Evolutionary conservation across 1,284 basidiomycete genomes (phyloP), one percentile per base, ranked within the genome.

Genomic region (Mycena sp.): DNA sequence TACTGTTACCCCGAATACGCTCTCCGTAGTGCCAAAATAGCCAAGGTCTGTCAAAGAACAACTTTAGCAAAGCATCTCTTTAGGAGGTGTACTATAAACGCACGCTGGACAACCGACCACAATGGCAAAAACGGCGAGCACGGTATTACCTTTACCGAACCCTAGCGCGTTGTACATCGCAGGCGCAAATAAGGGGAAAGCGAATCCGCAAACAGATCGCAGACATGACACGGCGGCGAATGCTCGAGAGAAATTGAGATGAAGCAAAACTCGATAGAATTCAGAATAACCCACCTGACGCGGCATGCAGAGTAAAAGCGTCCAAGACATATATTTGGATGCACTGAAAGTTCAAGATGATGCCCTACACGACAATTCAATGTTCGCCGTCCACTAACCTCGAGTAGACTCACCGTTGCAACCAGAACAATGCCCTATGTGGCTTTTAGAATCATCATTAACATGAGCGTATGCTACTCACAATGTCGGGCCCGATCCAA

Each of bases 261-360:
- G 21, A 26, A 17, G 29, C 28, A 19, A 32, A 49, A 10, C n/a
- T 43, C 10, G 10, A 43, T 9, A 43, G 40, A 23, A 43, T 7
- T 21, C 7, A 26, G 28, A 11, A n/a, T 7, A 14, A 54, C 52
- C 6, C 63, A 84, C 83, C 85, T 30, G 86, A 88, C 12, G 88
- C 88, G 38, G 88, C 84, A 70, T 89, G 81, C 29, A 89, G 74
- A 0, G 88, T 86, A 73, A 90, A 91, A 0, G 85, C 75, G 67
- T 89, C 88, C 35, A 90, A 83, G 61, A 91, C 79, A 64, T 92
- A 89, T 1, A 82, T 85, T 69, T 87, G 86, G n/a, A 87, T 85
- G 7, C 79, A 72, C 73, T 87, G 86, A 75, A 87, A 87, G 46
- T 78, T 79, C 21, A 87, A 75, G 46, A 87, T 85, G 48, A 82